A percentile compares a stretch with the other conserved stretches of the same genome.
phyloP scores from a whole-genome alignment of 2,329 filamentous ascomycete species.

The Colletotrichum sojae region DNA sequence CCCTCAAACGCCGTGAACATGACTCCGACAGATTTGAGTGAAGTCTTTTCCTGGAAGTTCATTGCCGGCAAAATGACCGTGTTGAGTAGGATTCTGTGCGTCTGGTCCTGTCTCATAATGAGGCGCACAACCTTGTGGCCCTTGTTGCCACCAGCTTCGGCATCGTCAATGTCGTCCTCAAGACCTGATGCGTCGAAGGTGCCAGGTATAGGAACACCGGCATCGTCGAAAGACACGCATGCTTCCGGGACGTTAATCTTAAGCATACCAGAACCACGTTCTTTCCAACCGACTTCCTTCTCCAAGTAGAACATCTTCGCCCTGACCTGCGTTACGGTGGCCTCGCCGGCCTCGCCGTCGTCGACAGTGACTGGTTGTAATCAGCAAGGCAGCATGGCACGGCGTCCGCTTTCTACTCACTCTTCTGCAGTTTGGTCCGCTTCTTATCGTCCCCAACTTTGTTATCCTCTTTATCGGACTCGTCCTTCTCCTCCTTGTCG shows the following conservation, averaged over 20 bases:
- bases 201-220: conserved; percentile 62
- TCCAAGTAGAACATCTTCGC: conserved; percentile 89
- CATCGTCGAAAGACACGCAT: conserved; percentile 69
- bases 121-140: conserved; percentile 73
- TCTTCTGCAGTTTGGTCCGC: conserved; percentile 76
- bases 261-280: conserved; percentile 86
- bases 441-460: conserved; percentile 73
- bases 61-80: conserved; percentile 84
- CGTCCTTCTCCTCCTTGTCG: conserved; percentile 64
- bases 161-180: conserved; percentile 56
- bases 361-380: conserved; percentile 73
- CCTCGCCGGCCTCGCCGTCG: conserved; percentile 89
- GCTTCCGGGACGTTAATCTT: conserved; percentile 83
- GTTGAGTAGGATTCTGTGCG: conserved; percentile 89
- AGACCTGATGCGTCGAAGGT: conserved; percentile 70
- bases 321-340: conserved; percentile 80
- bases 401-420: conserved; percentile 62
- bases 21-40: conserved; percentile 79
- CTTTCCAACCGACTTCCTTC: conserved; percentile 84
- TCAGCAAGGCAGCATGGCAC: conserved; percentile 45
- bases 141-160: conserved; percentile 42
- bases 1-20: conserved; percentile 76
- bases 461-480: conserved; percentile 67
- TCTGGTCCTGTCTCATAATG: conserved; percentile 92
- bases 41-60: conserved; percentile 83